Conservation (phyloP, 1,284 basidiomycete genomes). For the Singerocomus rubriflavus region DNA sequence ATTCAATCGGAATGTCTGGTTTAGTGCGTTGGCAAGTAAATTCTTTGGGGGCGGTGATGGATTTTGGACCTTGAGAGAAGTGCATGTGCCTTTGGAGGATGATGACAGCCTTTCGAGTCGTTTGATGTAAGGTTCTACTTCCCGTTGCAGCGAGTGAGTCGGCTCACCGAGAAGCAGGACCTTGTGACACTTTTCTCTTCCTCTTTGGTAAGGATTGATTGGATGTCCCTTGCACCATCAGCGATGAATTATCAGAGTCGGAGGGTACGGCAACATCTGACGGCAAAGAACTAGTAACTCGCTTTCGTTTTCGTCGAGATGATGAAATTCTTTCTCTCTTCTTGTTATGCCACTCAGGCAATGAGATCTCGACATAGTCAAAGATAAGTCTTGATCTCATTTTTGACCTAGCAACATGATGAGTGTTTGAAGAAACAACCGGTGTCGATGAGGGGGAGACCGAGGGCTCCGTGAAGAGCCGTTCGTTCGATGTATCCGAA, state of each 20-base stretch:
- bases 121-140: constrained; percentile 28
- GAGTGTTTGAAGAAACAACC: neutral
- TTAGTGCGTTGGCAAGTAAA: constrained; percentile 27
- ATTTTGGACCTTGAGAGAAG: neutral
- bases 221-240: neutral
- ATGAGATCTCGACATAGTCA: constrained; percentile 25
- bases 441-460: neutral
- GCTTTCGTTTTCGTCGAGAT: constrained; percentile 17
- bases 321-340: neutral
- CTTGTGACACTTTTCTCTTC: constrained; percentile 22
- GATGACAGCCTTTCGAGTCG: constrained; percentile 24
- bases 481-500: neutral
- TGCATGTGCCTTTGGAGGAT: constrained; percentile 1
- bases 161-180: constrained; percentile 34
- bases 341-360: constrained; percentile 11
- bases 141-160: constrained; percentile 29
- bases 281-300: neutral
- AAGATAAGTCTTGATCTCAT: constrained; percentile 21
- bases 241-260: neutral
- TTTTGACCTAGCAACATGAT: neutral
- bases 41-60: constrained; percentile 1
- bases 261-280: neutral
- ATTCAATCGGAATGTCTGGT: constrained; percentile 28
- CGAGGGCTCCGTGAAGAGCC: neutral
- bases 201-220: constrained; percentile 9